Conservation (phyloP, 345 rosid species). For the Linum usitatissimum region DNA sequence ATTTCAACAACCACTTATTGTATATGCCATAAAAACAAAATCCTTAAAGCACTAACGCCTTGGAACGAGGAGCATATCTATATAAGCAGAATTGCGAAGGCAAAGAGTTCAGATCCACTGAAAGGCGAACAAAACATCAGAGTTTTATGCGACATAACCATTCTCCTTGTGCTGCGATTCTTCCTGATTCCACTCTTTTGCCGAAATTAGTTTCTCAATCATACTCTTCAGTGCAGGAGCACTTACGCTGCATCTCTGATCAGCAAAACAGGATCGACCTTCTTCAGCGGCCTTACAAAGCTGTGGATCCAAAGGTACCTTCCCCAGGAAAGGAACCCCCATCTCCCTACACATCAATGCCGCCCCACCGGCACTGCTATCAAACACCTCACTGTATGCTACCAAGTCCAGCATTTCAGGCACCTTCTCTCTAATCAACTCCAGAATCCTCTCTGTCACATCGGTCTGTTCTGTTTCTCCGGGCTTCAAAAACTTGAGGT, state of each 20-base stretch:
- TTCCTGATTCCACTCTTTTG: conserved; percentile 19
- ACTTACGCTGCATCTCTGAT: conserved; percentile 49
- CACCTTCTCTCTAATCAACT: conserved; percentile 48
- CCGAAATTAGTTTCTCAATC: conserved; percentile 35
- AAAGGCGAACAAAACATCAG: too few relatives aligned
- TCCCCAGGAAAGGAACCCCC: conserved; percentile 81
- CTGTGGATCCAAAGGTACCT: conserved; percentile 82
- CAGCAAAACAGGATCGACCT: conserved; percentile 77
- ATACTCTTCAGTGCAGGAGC: conserved; percentile 58
- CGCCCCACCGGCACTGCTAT: conserved; percentile 81
- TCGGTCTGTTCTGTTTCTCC: conserved; percentile 42
- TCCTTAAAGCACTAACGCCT: too few relatives aligned
- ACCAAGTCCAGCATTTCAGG: conserved; percentile 58
- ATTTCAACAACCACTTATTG: too few relatives aligned
- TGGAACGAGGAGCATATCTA: too few relatives aligned
- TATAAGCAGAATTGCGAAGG: too few relatives aligned
- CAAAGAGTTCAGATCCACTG: too few relatives aligned
- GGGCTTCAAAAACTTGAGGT: conserved; percentile 48
- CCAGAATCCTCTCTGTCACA: conserved; percentile 41
- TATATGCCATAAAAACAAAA: too few relatives aligned
- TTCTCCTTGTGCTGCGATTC: conserved; percentile 9
- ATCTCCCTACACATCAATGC: conserved; percentile 69
- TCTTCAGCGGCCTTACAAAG: conserved; percentile 79
- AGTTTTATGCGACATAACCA: not conserved
- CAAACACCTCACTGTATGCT: conserved; percentile 66